Percentiles rank a stretch among this genome's conserved stretches.
Conservation (phyloP, 2,329 filamentous ascomycete genomes). For the Ophiocordyceps camponoti-rufipedis region DNA sequence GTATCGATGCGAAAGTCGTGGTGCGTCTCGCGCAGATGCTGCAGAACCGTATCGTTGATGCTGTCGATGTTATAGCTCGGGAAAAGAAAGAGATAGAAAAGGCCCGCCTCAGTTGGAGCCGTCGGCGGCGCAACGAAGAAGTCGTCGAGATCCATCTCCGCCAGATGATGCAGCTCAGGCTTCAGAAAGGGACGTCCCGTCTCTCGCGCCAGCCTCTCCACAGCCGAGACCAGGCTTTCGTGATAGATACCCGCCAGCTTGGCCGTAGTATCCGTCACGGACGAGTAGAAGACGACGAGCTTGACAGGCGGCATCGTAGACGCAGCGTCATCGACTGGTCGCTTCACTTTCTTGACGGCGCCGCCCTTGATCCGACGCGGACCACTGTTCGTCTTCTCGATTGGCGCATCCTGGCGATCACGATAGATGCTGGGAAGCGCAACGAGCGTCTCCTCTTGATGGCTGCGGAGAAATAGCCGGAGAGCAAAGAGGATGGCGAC, state of each 20-base stretch:
- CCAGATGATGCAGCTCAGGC: constrained; percentile 56
- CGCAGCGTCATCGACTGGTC: constrained; percentile 6
- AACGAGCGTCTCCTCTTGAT: constrained; percentile 14
- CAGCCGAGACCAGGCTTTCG: constrained; percentile 31
- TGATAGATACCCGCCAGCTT: constrained; percentile 47
- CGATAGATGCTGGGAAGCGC: constrained; percentile 18
- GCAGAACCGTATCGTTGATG: constrained; percentile 71
- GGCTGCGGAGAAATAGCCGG: constrained; percentile 23
- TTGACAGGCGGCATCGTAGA: constrained; percentile 36
- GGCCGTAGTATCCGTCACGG: constrained; percentile 69
- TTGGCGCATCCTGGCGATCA: constrained; percentile 9
- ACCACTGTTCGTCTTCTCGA: constrained; percentile 15
- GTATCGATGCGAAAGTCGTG: constrained; percentile 95
- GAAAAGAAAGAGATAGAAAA: constrained; percentile 70
- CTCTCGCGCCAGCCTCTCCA: constrained; percentile 27
- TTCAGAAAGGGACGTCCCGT: constrained; percentile 24
- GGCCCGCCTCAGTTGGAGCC: constrained; percentile 31
- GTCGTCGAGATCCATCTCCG: constrained; percentile 82
- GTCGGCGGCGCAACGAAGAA: constrained; percentile 71
- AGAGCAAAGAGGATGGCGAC: constrained; percentile 19
- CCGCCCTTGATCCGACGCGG: constrained; percentile 32
- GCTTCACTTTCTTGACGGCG: constrained; percentile 12
- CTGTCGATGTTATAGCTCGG: constrained; percentile 94
- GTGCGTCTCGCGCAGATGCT: constrained; percentile 80
- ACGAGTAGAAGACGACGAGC: constrained; percentile 74